Evolutionary conservation across 164 flowering plant genomes (phyloP), one percentile per base, ranked within the genome.

Genomic region (Chimonanthus praecox): DNA sequence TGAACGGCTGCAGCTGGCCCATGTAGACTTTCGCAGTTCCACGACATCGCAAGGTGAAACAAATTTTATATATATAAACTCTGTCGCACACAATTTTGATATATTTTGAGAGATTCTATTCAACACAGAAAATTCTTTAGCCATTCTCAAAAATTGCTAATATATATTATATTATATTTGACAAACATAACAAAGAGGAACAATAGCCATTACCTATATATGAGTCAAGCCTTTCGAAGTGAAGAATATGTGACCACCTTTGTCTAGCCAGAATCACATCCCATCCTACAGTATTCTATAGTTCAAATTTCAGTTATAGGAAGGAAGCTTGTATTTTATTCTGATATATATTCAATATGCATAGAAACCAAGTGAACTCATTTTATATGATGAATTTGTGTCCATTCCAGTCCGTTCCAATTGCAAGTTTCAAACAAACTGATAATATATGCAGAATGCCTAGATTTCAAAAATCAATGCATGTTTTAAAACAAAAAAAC

Each of bases 271-370:
- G 77, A 81, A 82, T 85, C 80, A 90, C 73, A 71, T 83, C 80
- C 72, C 85, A 84, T 66, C 94, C 97, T 70, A 94, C 83, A 79
- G 86, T 64, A 80, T 83, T 84, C 98, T 94, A 89, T 84, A 86
- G 5, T 62, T 71, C 44, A 80, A 80, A 75, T 9, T 51, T 74
- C 70, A 82, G 78, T 76, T 75, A 48, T 20, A 13, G 58, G 48
- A 47, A 9, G 51, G 7, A 4, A 61, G 16, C 13, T 18, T 47
- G 20, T 3, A 16, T 3, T 8, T 47, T 33, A n/a, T 44, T 47
- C 15, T 11, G 48, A 46, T 20, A 13, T 44, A 76, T 58, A 58
- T 33, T 71, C 13, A 76, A 47, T 44, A 47, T 71, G 4, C 58
- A 48, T 7, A 7, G 6, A 18, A 45, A 33, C 21, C 50, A 6